These are phyloP conservation scores for Tetraselmis striata DNA, from an alignment of 139 green algal species.

Conservation along the genomic window DNA sequence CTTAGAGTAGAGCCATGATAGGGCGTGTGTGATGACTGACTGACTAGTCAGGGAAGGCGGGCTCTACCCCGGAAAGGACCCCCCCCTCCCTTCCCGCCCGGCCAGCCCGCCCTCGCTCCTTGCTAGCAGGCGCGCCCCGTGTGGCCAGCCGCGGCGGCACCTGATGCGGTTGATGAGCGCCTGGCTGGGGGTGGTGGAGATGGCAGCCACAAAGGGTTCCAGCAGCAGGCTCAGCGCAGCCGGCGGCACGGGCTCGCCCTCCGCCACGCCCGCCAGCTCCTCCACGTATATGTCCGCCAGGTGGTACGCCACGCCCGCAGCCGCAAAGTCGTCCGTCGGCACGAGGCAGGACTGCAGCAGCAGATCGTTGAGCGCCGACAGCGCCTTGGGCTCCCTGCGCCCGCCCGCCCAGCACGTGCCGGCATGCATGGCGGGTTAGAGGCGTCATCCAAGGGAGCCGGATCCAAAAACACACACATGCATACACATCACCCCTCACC, in stretches of 20 bases:
- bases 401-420: neutral
- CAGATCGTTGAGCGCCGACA: slow-evolving; percentile 25
- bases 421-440: neutral
- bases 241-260: slow-evolving; percentile 2
- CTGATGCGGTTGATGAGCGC: slow-evolving; percentile 24
- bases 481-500: too few species aligned
- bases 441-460: too few species aligned
- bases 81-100: too few species aligned
- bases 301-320: slow-evolving; percentile 61
- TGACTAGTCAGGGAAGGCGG: too few species aligned
- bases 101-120: too few species aligned
- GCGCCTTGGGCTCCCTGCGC: slow-evolving; percentile 35
- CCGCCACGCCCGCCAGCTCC: slow-evolving; percentile 44
- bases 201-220: slow-evolving; percentile 39
- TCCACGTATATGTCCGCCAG: slow-evolving; percentile 67
- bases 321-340: slow-evolving; percentile 16
- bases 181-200: slow-evolving; percentile 23
- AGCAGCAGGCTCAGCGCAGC: slow-evolving; percentile 38
- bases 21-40: too few species aligned
- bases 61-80: too few species aligned
- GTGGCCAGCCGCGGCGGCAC: too few species aligned
- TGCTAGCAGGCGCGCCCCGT: too few species aligned
- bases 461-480: too few species aligned
- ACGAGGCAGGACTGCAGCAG: slow-evolving; percentile 41
- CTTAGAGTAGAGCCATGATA: too few species aligned